Base-by-base conservation (phyloP, 2,329 filamentous ascomycete genomes). In the Monilinia laxa region DNA sequence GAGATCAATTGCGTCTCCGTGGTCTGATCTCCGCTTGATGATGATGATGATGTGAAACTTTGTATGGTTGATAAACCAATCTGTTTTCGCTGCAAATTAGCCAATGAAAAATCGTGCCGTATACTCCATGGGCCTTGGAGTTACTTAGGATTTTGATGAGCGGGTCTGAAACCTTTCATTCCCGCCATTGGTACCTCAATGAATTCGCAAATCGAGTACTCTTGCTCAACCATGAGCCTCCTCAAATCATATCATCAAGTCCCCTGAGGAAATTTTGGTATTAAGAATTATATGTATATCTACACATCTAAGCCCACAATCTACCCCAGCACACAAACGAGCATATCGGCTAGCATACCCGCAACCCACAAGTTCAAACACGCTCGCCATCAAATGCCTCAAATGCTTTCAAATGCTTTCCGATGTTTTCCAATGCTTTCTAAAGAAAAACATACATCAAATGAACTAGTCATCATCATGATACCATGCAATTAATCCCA, bases 401-500 rank as follows among this genome's bases (percentile, higher is more conserved):
- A 31, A 14, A 31, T 31, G 40, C 51, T 16, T 4, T 31, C n/a
- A 35, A 9, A 45, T 45, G 42, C 45, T 47, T 47, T 9, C 42
- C 38, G 35, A 40, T 11, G 18, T 9, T 38, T n/a, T 56, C 16
- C 25, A 20, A 45, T 28, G 38, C 23, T 25, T 14, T 28, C 10
- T 35, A 35, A 23, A 51, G 2, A 52, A 52, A 23, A 42, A 42
- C 12, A 53, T 52, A 16, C 25, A 20, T 4, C 25, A 28, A 28
- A 35, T 20, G 25, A 49, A 12, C 16, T 20, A 2, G 1, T 10
- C 6, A 42, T 42, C 40, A 42, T 42, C 45, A 25, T 23, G 9
- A 51, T 51, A 11, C 47, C 10, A 23, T 7, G 5, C 47, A 14
- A 51, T 62, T 31, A 53, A 45, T 60, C 57, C 56, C 57, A 65